phyloP scores from a whole-genome alignment of 345 rosid genomes.

The Viola odorata region DNA sequence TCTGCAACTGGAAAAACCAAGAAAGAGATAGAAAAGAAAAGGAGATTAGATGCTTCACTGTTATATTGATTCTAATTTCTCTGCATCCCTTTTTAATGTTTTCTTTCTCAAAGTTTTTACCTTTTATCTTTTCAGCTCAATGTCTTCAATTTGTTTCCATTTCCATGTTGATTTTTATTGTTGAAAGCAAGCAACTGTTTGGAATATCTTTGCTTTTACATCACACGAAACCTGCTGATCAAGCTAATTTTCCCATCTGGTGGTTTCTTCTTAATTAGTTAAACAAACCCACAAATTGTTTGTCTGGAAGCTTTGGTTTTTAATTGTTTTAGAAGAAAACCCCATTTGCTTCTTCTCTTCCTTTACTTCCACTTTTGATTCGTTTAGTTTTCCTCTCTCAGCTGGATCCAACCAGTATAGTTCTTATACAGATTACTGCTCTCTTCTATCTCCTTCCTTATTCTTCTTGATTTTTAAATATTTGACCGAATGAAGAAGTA shows the following conservation, averaged over 20 bases:
- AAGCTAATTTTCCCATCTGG: neutral
- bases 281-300: neutral
- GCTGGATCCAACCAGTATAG: neutral
- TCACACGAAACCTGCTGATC: neutral
- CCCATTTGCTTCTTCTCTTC: neutral
- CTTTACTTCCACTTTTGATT: neutral
- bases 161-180: conserved; percentile 17
- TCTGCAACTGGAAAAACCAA: conserved; percentile 54
- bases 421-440: no score
- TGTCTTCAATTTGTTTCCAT: conserved; percentile 18
- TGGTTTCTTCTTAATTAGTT: conserved; percentile 2
- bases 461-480: neutral
- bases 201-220: conserved; percentile 16
- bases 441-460: neutral
- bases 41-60: conserved; percentile 13
- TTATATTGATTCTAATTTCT: conserved; percentile 19
- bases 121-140: conserved; percentile 10
- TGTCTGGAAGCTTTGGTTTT: neutral
- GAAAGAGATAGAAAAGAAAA: neutral
- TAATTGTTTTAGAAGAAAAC: neutral
- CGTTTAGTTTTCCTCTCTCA: neutral
- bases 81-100: neutral
- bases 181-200: neutral
- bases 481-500: no score
- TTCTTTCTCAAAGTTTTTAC: conserved; percentile 14